Evolutionary conservation across 306 rosid genomes (phyloP), one percentile per base, ranked within the genome.

Genomic region (Cucurbita maxima): DNA sequence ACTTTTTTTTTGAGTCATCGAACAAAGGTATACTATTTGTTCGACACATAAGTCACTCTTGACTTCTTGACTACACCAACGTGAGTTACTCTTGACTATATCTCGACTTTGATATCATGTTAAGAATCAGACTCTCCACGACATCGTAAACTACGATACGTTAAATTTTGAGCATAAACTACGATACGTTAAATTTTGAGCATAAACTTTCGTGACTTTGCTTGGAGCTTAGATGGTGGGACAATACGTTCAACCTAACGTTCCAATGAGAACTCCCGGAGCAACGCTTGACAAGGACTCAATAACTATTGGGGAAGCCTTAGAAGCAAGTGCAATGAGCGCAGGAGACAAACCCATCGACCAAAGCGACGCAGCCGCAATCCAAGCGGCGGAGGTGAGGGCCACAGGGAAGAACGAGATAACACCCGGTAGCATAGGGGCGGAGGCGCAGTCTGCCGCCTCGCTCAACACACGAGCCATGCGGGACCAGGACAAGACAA

Each of bases 301-400:
- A 7, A 77, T 86, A 15, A 86, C 92, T 3, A 81, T 89, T 0
- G 88, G 94, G 0, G 92, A 92, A 77, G 89, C 92, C 0, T 85
- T 92, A 0, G 95, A 89, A 52, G 89, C 89, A 0, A 61, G 86
- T 0, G 84, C 85, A 3, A 15, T 80, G 0, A 44, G 83, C 0
- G 81, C 80, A 0, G 79, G 86, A 0, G 84, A 84, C 71, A 88
- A 88, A 51, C 71, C 85, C 6, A 67, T 88, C 40, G 83, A 88
- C 0, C 77, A 80, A 15, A 83, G 89, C 1, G 90, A 90, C 15
- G 88, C 90, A 0, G 80, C 86, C 5, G 84, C 89, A 0, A 83
- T 85, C n/a, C 83, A 87, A 53, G 86, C 84, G 0, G 79, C 86
- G 0, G 90, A 88, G 61, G 48, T 83, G 77, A 84, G 83, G 75